Evolutionary conservation across 768 basidiomycete genomes (phyloP).

Genomic region (Rubroboletus pulcherrimus): DNA sequence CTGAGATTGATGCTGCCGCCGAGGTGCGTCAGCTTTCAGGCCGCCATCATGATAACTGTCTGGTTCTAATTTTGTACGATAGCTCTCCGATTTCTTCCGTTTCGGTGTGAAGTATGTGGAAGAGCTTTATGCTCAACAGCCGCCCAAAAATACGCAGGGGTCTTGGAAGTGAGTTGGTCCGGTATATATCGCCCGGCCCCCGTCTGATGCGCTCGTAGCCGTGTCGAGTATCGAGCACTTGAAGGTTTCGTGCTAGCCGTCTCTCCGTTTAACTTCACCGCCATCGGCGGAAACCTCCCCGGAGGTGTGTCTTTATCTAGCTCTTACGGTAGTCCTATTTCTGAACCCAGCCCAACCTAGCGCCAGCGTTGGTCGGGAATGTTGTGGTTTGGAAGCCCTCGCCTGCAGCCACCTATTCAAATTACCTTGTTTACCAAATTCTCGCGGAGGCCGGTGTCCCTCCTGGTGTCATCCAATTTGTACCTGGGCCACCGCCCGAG

Average conservation of each 20-base stretch:
- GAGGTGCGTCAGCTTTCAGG: conserved; percentile 55
- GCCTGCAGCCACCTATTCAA: conserved; percentile 91
- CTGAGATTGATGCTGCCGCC: conserved; percentile 98
- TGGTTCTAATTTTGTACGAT: conserved; percentile 5
- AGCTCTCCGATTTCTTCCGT: conserved; percentile 91
- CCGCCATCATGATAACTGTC: neutral
- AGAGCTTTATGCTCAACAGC: conserved; percentile 89
- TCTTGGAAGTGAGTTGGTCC: conserved; percentile 82
- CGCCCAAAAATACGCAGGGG: conserved; percentile 78
- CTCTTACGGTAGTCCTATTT: neutral
- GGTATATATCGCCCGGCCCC: neutral
- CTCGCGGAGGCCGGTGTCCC: conserved; percentile 93
- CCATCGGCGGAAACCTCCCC: conserved; percentile 94
- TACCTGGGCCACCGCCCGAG: conserved; percentile 83
- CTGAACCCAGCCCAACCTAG: conserved; percentile 33
- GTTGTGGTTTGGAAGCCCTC: conserved; percentile 97
- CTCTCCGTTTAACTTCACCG: conserved; percentile 98
- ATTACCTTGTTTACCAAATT: conserved; percentile 89
- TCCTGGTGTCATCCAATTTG: conserved; percentile 93
- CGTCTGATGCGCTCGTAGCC: conserved; percentile 46
- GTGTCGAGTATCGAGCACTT: conserved; percentile 93
- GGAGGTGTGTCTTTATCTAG: conserved; percentile 42
- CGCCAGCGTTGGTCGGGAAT: conserved; percentile 92
- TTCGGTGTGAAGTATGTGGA: conserved; percentile 98
- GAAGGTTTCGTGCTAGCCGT: conserved; percentile 98